Evolutionary conservation across 768 basidiomycete genomes (phyloP).

Genomic region (Leccinellum rugosiceps): DNA sequence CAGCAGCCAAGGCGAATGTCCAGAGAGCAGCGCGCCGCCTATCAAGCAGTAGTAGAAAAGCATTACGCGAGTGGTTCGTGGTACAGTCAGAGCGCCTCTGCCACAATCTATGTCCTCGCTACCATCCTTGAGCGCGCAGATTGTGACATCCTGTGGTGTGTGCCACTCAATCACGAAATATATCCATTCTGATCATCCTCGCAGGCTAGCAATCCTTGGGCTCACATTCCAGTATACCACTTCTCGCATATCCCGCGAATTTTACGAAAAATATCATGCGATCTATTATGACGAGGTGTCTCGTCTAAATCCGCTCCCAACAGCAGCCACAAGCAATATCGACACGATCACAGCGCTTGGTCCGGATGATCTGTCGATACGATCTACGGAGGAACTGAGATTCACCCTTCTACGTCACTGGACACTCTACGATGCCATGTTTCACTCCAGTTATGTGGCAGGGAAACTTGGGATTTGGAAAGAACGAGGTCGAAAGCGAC

Average conservation of each 20-base stretch:
- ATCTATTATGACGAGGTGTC: slow-evolving; percentile 90
- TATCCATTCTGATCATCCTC: slow-evolving; percentile 3
- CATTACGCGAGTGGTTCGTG: slow-evolving; percentile 85
- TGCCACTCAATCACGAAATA: neutral
- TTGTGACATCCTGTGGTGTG: slow-evolving; percentile 89
- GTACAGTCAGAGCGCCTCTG: slow-evolving; percentile 86
- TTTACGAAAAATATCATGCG: slow-evolving; percentile 78
- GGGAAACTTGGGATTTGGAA: slow-evolving; percentile 96
- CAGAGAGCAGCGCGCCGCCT: slow-evolving; percentile 63
- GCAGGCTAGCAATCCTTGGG: slow-evolving; percentile 89
- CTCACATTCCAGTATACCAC: slow-evolving; percentile 90
- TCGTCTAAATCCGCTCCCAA: slow-evolving; percentile 72
- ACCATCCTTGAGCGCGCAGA: slow-evolving; percentile 90
- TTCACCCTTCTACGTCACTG: slow-evolving; percentile 97
- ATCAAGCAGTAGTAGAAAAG: slow-evolving; percentile 65
- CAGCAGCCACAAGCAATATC: slow-evolving; percentile 34
- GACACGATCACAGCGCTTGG: slow-evolving; percentile 51
- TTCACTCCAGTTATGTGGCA: slow-evolving; percentile 94
- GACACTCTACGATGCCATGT: slow-evolving; percentile 98
- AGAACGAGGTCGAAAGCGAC: slow-evolving; percentile 82
- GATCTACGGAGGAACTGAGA: slow-evolving; percentile 83
- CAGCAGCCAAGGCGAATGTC: slow-evolving; percentile 59
- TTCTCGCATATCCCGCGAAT: slow-evolving; percentile 80
- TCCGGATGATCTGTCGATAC: slow-evolving; percentile 83
- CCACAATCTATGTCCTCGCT: slow-evolving; percentile 85